phyloP scores from a whole-genome alignment of 345 rosid genomes.

The Euphorbia lathyris region DNA sequence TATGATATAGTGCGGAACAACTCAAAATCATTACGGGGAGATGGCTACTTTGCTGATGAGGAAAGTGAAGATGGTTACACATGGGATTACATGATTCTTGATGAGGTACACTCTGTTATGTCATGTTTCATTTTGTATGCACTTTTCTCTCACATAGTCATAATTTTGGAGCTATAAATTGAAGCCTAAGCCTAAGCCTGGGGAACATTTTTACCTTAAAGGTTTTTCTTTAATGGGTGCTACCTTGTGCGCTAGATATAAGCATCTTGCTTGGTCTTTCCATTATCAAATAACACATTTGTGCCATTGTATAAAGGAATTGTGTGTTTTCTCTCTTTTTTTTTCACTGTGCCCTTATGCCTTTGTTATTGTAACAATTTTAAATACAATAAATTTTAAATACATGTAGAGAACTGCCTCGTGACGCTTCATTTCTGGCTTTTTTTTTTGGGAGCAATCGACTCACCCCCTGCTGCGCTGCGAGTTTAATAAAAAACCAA shows the following conservation, averaged over 20 bases:
- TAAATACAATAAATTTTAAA: neutral
- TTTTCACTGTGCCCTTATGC: neutral
- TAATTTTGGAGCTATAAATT: neutral
- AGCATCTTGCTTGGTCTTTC: neutral
- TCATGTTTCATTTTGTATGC: neutral
- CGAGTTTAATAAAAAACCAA: too few relatives aligned
- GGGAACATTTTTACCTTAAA: conserved; percentile 3
- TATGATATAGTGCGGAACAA: conserved; percentile 93
- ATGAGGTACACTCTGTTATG: conserved; percentile 57
- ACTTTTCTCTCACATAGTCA: neutral
- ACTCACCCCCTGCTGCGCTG: too few relatives aligned
- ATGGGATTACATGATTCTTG: conserved; percentile 98
- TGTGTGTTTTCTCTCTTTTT: neutral
- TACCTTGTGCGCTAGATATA: neutral
- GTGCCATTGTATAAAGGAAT: neutral
- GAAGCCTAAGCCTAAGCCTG: neutral
- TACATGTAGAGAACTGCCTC: neutral
- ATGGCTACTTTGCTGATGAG: conserved; percentile 41
- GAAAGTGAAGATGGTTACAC: conserved; percentile 48
- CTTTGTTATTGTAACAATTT: neutral
- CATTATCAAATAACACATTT: neutral
- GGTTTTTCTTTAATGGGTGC: neutral
- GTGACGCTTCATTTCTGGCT: neutral
- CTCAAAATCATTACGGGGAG: conserved; percentile 65
- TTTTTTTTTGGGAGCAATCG: too few relatives aligned